phyloP scores from a whole-genome alignment of 106 monocot species.

The Posidonia australis region DNA sequence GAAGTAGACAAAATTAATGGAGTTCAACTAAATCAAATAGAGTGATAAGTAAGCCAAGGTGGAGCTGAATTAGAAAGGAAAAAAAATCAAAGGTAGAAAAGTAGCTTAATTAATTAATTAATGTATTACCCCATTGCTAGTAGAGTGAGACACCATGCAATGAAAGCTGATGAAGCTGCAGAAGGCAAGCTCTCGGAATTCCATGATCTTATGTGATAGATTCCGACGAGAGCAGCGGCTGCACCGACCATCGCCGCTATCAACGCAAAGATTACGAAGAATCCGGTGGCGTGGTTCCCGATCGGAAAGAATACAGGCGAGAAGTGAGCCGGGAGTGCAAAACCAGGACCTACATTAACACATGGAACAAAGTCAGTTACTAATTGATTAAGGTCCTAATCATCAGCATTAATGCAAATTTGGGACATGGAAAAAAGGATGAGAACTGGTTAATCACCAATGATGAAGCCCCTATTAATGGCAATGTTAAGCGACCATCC shows the following conservation, averaged over 20 bases:
- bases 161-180: conserved; percentile 42
- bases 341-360: conserved; percentile 40
- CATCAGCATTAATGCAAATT: no score
- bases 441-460: conserved; percentile 22
- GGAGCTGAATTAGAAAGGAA: not conserved
- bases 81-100: not conserved
- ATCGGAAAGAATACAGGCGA: conserved; percentile 65
- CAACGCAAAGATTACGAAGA: conserved; percentile 75
- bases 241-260: conserved; percentile 60
- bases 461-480: conserved; percentile 61
- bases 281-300: conserved; percentile 75
- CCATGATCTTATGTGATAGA: conserved; percentile 53
- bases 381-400: not conserved
- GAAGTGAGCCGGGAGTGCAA: conserved; percentile 65
- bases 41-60: no score
- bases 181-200: conserved; percentile 46
- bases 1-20: no score
- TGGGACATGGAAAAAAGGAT: not conserved
- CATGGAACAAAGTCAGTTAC: not conserved
- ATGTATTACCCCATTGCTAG: conserved; percentile 90
- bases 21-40: no score
- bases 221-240: conserved; percentile 44
- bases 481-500: conserved; percentile 73
- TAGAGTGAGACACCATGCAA: conserved; percentile 71
- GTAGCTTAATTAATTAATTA: not conserved